These are phyloP conservation scores for Leccinum fallax DNA, from an alignment of 1,284 basidiomycete species.

Conservation along the genomic window DNA sequence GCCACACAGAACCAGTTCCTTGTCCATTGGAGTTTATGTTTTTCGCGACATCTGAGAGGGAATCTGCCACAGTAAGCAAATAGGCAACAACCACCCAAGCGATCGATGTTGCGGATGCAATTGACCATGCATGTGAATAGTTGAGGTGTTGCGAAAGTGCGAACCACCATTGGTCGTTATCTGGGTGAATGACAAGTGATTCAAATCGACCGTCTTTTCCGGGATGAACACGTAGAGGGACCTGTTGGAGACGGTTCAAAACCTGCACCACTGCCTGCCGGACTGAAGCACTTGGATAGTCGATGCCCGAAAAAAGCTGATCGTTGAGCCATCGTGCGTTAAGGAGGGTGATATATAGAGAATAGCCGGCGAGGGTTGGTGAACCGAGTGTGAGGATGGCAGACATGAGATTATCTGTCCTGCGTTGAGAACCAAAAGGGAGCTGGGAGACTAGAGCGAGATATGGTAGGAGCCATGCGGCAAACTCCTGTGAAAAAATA, in stretches of 20 bases:
- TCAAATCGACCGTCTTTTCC: slow-evolving; percentile 25
- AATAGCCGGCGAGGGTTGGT: slow-evolving; percentile 36
- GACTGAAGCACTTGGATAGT: slow-evolving; percentile 18
- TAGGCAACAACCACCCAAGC: slow-evolving; percentile 47
- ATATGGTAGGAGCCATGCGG: slow-evolving; percentile 48
- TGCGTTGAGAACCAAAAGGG: slow-evolving; percentile 39
- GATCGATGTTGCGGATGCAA: slow-evolving; percentile 42
- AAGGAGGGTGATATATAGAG: slow-evolving; percentile 36
- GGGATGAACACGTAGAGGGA: slow-evolving; percentile 31
- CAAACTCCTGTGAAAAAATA: slow-evolving; percentile 42
- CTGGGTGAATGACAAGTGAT: slow-evolving; percentile 34
- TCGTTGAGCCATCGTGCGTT: slow-evolving; percentile 34
- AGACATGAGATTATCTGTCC: slow-evolving; percentile 34
- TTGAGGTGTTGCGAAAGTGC: slow-evolving; percentile 25
- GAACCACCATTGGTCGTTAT: slow-evolving; percentile 37
- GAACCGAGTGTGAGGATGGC: slow-evolving; percentile 36
- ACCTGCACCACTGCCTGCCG: slow-evolving; percentile 22
- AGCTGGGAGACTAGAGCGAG: slow-evolving; percentile 45
- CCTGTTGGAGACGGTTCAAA: slow-evolving; percentile 33
- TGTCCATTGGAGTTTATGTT: slow-evolving; percentile 33
- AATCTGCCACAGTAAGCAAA: slow-evolving; percentile 42
- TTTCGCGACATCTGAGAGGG: slow-evolving; percentile 33
- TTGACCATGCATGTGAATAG: slow-evolving; percentile 39
- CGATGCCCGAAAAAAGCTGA: slow-evolving; percentile 22
- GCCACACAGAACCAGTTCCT: slow-evolving; percentile 41